Base-by-base conservation (phyloP, 257 asterid species). In the Verbena officinalis region DNA sequence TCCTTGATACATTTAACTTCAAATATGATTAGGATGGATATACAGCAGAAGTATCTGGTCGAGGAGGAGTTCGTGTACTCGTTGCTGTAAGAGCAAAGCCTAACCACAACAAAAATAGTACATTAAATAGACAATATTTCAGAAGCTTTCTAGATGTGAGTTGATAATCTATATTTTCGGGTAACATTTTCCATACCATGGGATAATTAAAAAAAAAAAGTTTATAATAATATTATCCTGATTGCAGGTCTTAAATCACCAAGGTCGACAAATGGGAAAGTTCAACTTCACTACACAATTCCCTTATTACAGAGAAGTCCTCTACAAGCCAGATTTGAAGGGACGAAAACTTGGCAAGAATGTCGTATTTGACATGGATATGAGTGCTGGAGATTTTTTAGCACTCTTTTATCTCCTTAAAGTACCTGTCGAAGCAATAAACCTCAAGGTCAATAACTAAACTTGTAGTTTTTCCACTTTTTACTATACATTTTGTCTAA, bases 311-410 rank as follows among this genome's bases (percentile, higher is more conserved):
- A 75, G 56, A 73, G 86, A 82, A 78, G 72, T 73, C 55, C 19
- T 78, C 7, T 58, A 62, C 81, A 87, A 62, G 77, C 95, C 95
- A 39, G 83, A 82, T 54, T 64, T 83, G 4, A 66, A 42, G 39
- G 86, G 83, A 30, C 79, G 71, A 71, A 31, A 17, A 14, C 84
- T 77, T 5, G 96, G 97, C 17, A 86, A 76, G 53, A 80, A 74
- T 59, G 82, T 89, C 4, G 82, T 92, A 42, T 91, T 91, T 45
- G 98, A 91, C 86, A 89, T 85, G 96, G 96, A 91, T 75, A 81
- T 91, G 98, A 89, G 98, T 71, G 82, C 85, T 43, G 98, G 98
- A 71, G 98, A 91, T 77, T 86, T 91, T 74, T 68, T 92, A 58
- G 85, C 98, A 48, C 95, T 92, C 52, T 69, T 92, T 59, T 89